phyloP scores from a whole-genome alignment of 2,329 filamentous ascomycete genomes.

The Fusarium haematococcum region DNA sequence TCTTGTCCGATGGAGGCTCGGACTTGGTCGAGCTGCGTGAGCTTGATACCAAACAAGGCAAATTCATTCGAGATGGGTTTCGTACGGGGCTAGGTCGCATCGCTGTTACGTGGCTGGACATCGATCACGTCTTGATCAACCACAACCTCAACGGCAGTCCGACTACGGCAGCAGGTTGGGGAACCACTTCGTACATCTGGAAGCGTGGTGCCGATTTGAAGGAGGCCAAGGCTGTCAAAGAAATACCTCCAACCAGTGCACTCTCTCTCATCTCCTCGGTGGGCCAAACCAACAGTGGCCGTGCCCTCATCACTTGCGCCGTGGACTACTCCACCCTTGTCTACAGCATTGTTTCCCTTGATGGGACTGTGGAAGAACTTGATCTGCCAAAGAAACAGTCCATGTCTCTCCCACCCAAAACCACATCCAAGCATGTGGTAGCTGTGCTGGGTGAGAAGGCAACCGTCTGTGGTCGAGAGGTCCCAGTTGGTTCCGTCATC shows the following conservation, averaged over 20 bases:
- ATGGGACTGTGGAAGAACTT: background rate
- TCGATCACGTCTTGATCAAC: background rate
- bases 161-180: background rate
- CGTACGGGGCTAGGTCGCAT: background rate
- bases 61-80: background rate
- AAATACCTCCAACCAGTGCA: background rate
- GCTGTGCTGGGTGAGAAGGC: background rate
- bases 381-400: background rate
- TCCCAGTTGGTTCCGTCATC: background rate
- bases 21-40: background rate
- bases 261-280: background rate
- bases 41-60: background rate
- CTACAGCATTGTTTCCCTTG: background rate
- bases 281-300: background rate
- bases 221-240: background rate
- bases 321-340: background rate
- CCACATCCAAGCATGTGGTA: background rate
- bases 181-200: background rate
- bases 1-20: background rate
- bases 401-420: background rate
- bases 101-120: background rate
- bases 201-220: background rate
- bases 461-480: background rate
- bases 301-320: background rate
- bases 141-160: background rate